Base-by-base conservation (phyloP, 2,329 filamentous ascomycete genomes). In the Paraphoma sp. region DNA sequence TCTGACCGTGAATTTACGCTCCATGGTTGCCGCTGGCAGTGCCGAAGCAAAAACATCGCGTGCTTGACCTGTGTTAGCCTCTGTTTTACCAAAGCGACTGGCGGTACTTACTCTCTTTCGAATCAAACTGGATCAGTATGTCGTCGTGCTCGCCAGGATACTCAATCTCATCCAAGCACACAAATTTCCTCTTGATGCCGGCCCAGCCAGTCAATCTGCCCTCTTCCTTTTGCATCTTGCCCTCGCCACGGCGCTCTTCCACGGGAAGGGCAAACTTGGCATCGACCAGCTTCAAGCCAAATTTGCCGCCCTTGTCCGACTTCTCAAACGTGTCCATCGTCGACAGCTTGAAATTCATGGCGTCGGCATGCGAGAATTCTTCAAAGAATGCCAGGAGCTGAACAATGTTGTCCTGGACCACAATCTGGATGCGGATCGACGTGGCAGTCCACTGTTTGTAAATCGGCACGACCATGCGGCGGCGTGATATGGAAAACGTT, bases 61-160 rank as follows among this genome's bases (percentile, higher is more conserved):
- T 45, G 79, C 81, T 83, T 55, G 51, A 6, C 7, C 9, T 1
- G 38, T 31, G 58, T 78, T 53, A 77, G 73, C 57, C n/a, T 10
- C 4, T 10, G 16, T 48, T n/a, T n/a, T 2, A 29, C 10, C 38
- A 23, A 1, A 36, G 14, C 17, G 23, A 18, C 17, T 31, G 29
- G 14, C 28, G 43, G 40, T 7, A 83, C 89, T 81, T 78, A 93
- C 90, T 89, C 69, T 84, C 81, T 73, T 92, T 89, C 45, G 83
- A 88, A 62, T 96, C 92, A 81, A 97, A 97, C 58, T 89, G 78
- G 69, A 97, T 88, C 10, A 89, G 86, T 64, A 97, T 92, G 79
- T 97, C 93, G 75, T 97, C 93, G 77, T 97, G 92, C 79, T 97
- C 93, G 48, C 91, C 91, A 1, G 93, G 91, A 75, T 96, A 91